Percentiles rank a stretch among this genome's conserved stretches.
phyloP scores from a whole-genome alignment of 2,329 filamentous ascomycete genomes.

The Paecilomyces dactylethromorphus region DNA sequence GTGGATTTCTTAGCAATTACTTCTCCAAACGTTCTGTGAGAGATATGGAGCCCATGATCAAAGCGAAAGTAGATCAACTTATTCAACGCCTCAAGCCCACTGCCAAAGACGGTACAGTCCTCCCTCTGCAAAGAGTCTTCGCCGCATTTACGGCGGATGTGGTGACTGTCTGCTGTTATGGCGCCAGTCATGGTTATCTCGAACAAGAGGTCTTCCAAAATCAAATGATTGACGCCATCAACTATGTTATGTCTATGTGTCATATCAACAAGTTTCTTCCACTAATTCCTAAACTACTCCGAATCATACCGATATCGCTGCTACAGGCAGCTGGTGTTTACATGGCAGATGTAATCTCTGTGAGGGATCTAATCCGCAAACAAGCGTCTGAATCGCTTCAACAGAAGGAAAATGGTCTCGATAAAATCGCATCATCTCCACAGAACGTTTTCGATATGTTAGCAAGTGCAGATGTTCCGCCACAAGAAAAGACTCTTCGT shows the following conservation, averaged over 20 bases:
- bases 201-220: too few species aligned
- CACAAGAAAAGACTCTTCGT: neutral
- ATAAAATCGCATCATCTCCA: neutral
- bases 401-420: too few species aligned
- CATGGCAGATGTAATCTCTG: too few species aligned
- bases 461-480: neutral
- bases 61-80: conserved; percentile 15
- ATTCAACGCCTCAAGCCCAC: conserved; percentile 5
- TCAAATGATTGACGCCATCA: too few species aligned
- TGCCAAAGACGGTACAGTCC: neutral
- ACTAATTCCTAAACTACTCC: too few species aligned
- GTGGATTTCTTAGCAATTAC: conserved; percentile 36
- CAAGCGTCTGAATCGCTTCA: too few species aligned
- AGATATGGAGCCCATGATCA: conserved; percentile 26
- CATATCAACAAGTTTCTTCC: too few species aligned
- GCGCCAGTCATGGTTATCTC: conserved; percentile 16
- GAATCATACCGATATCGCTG: too few species aligned
- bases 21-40: conserved; percentile 37
- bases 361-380: too few species aligned
- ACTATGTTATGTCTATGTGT: too few species aligned
- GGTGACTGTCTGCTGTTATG: conserved; percentile 4
- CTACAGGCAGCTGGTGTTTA: too few species aligned
- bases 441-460: neutral
- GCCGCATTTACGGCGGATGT: neutral
- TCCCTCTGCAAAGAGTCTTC: too few species aligned